phyloP scores from a whole-genome alignment of 2,329 filamentous ascomycete species.

The Byssoonygena ceratinophila region DNA sequence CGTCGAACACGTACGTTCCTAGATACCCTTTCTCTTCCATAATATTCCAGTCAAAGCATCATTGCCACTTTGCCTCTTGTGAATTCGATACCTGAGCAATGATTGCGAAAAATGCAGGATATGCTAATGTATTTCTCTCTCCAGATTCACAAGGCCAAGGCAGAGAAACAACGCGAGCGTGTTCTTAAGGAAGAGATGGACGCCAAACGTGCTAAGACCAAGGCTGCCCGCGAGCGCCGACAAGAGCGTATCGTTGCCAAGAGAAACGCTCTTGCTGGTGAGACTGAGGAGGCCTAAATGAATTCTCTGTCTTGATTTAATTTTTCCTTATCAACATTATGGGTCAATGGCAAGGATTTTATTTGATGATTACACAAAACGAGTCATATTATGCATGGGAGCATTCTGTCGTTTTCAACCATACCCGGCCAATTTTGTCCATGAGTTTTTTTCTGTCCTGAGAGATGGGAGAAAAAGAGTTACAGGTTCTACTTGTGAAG shows the following conservation, averaged over 20 bases:
- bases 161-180: constrained; percentile 95
- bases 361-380: constrained; percentile 15
- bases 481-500: constrained; percentile 5
- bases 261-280: constrained; percentile 73
- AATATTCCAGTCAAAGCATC: no score
- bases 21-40: constrained; percentile 52
- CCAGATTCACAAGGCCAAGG: constrained; percentile 99
- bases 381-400: constrained; percentile 11
- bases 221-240: constrained; percentile 98
- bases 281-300: constrained; percentile 33
- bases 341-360: constrained; percentile 15
- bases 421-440: constrained; percentile 8
- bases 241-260: constrained; percentile 82
- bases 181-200: constrained; percentile 99
- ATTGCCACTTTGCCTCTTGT: no score
- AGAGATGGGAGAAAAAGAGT: constrained; percentile 1
- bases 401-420: constrained; percentile 6
- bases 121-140: constrained; percentile 12
- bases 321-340: constrained; percentile 15
- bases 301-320: constrained; percentile 13
- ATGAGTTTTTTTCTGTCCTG: not conserved
- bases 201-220: constrained; percentile 99
- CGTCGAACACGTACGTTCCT: constrained; percentile 92
- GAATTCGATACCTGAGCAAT: no score
- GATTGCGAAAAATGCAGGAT: not conserved